Conservation (phyloP, 768 basidiomycete species). For the Kwoniella heveanensis region DNA sequence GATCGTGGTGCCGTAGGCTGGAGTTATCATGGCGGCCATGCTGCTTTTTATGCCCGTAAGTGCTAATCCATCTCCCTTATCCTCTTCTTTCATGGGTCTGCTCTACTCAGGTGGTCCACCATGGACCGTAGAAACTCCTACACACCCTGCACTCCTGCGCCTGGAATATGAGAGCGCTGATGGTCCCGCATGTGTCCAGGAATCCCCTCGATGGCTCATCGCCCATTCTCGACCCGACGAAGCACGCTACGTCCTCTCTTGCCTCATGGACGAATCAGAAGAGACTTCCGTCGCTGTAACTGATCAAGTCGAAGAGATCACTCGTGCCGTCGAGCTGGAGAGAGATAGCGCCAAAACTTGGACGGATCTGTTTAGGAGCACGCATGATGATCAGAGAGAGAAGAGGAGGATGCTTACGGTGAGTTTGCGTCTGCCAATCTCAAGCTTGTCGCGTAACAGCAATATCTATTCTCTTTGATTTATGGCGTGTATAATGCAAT, state of each 20-base stretch:
- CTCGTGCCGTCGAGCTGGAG: constrained; percentile 23
- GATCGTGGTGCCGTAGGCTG: background rate
- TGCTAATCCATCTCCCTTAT: too few relatives aligned
- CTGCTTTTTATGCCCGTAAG: constrained; percentile 29
- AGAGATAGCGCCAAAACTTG: constrained; percentile 17
- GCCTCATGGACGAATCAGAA: constrained; percentile 15
- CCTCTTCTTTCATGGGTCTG: too few relatives aligned
- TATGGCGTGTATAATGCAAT: background rate
- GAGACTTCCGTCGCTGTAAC: constrained; percentile 10
- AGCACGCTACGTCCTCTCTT: constrained; percentile 24
- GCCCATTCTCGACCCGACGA: constrained; percentile 18
- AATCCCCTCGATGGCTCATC: constrained; percentile 29
- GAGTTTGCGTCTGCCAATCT: too few relatives aligned
- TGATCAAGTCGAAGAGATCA: constrained; percentile 30
- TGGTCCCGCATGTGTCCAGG: constrained; percentile 7
- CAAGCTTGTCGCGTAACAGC: too few relatives aligned
- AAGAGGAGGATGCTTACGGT: constrained; percentile 31
- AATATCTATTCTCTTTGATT: too few relatives aligned
- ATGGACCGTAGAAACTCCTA: background rate
- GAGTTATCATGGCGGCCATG: constrained; percentile 22
- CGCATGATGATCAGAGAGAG: constrained; percentile 26
- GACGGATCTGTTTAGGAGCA: constrained; percentile 24
- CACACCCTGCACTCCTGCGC: too few relatives aligned
- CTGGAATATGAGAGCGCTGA: too few relatives aligned
- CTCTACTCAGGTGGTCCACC: too few relatives aligned